Conservation (phyloP, 1,284 basidiomycete species). For the Erythrobasidium hasegawianum region DNA sequence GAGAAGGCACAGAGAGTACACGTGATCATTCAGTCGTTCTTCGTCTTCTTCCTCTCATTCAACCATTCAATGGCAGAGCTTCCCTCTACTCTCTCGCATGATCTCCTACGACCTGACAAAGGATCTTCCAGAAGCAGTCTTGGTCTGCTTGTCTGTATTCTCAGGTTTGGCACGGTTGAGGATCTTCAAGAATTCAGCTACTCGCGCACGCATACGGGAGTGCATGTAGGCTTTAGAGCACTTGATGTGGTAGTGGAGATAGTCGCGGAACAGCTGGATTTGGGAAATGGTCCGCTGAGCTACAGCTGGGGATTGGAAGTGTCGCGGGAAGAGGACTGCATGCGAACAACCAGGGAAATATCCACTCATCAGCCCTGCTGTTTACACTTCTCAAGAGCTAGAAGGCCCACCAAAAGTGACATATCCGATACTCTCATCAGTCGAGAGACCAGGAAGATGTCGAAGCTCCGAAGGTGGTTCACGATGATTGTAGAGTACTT, state of each 20-base stretch:
- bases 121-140: conserved; percentile 65
- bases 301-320: conserved; percentile 73
- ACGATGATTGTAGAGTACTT: conserved; percentile 93
- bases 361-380: neutral
- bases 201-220: conserved; percentile 90
- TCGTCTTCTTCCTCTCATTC: too few species aligned
- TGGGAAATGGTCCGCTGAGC: conserved; percentile 86
- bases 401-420: conserved; percentile 73
- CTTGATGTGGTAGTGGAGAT: conserved; percentile 99
- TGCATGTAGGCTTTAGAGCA: conserved; percentile 99
- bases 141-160: conserved; percentile 73
- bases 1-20: too few species aligned
- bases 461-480: conserved; percentile 95
- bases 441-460: conserved; percentile 72
- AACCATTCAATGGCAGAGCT: too few species aligned
- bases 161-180: conserved; percentile 98
- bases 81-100: too few species aligned
- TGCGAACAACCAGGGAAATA: neutral
- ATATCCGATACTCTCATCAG: conserved; percentile 88
- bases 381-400: neutral
- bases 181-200: conserved; percentile 95
- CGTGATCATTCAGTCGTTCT: too few species aligned
- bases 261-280: conserved; percentile 95
- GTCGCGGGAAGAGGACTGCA: conserved; percentile 87
- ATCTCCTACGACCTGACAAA: conserved; percentile 15